These are phyloP conservation scores for Solanum virginianum DNA, from an alignment of 257 asterid genomes.

Conservation along the genomic window DNA sequence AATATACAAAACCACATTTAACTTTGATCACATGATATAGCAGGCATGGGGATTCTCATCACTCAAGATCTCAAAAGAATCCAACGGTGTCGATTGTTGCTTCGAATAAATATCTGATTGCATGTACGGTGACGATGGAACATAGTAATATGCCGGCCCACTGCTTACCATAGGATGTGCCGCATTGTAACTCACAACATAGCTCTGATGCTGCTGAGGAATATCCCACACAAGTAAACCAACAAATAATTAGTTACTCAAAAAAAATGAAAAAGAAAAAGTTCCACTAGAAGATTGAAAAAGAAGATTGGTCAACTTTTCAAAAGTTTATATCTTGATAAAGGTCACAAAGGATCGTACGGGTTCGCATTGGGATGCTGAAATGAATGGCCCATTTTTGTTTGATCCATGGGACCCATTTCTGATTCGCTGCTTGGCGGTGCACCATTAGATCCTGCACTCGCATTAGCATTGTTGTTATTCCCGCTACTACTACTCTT, in stretches of 20 bases:
- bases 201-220: slow-evolving; percentile 32
- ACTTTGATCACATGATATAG: slow-evolving; percentile 31
- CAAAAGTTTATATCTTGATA: background rate
- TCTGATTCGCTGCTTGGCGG: slow-evolving; percentile 29
- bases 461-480: slow-evolving; percentile 1
- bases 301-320: background rate
- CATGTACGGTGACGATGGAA: slow-evolving; percentile 33
- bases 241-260: background rate
- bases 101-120: slow-evolving; percentile 17
- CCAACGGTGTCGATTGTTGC: slow-evolving; percentile 30
- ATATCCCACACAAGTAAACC: too few species aligned
- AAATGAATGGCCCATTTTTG: slow-evolving; percentile 16
- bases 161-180: slow-evolving; percentile 24
- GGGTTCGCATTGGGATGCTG: background rate
- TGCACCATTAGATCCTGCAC: slow-evolving; percentile 12
- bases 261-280: background rate
- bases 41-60: slow-evolving; percentile 83
- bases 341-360: background rate
- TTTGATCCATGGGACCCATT: slow-evolving; percentile 31
- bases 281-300: background rate
- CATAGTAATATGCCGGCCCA: slow-evolving; percentile 34
- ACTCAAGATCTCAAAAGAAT: slow-evolving; percentile 58
- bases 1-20: background rate
- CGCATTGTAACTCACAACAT: slow-evolving; percentile 51
- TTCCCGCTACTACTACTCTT: slow-evolving; percentile 2